Conservation (phyloP, 2,329 filamentous ascomycete genomes). For the Geosmithia putterillii region DNA sequence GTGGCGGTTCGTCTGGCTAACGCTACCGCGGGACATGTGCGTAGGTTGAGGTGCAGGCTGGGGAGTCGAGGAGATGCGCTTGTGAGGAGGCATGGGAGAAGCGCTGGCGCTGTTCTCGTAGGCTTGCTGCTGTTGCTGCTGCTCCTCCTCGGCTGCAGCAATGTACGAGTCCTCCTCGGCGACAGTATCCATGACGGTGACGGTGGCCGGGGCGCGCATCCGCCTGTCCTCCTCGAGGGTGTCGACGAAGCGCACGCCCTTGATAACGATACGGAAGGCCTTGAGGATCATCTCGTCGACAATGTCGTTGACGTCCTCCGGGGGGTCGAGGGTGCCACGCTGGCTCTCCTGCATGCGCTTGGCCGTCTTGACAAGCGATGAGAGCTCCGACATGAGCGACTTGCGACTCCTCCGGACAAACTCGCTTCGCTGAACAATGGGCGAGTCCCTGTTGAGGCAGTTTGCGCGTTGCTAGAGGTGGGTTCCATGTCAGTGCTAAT, state of each 20-base stretch:
- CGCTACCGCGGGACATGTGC: constrained; percentile 18
- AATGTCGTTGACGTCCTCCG: constrained; percentile 56
- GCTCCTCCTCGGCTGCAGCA: constrained; percentile 25
- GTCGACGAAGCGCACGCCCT: constrained; percentile 82
- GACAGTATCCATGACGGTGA: constrained; percentile 49
- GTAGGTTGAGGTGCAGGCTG: constrained; percentile 12
- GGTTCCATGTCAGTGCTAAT: not conserved
- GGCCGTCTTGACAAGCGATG: constrained; percentile 75
- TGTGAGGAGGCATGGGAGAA: constrained; percentile 16
- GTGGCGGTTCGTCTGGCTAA: constrained; percentile 28
- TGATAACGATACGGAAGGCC: constrained; percentile 87
- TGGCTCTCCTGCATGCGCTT: constrained; percentile 74
- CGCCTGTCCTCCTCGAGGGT: constrained; percentile 58
- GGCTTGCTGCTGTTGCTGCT: not conserved
- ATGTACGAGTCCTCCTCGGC: constrained; percentile 46
- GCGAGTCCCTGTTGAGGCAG: constrained; percentile 74
- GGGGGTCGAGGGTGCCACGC: constrained; percentile 29
- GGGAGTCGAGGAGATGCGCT: constrained; percentile 33
- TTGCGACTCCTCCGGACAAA: constrained; percentile 71
- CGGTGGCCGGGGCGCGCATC: constrained; percentile 34
- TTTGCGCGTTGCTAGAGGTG: constrained; percentile 59
- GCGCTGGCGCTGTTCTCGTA: not conserved
- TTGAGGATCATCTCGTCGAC: constrained; percentile 90
- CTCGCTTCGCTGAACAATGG: constrained; percentile 63
- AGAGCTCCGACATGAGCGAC: constrained; percentile 78